phyloP scores from a whole-genome alignment of 2,329 filamentous ascomycete genomes.

The Colletotrichum somersetense region DNA sequence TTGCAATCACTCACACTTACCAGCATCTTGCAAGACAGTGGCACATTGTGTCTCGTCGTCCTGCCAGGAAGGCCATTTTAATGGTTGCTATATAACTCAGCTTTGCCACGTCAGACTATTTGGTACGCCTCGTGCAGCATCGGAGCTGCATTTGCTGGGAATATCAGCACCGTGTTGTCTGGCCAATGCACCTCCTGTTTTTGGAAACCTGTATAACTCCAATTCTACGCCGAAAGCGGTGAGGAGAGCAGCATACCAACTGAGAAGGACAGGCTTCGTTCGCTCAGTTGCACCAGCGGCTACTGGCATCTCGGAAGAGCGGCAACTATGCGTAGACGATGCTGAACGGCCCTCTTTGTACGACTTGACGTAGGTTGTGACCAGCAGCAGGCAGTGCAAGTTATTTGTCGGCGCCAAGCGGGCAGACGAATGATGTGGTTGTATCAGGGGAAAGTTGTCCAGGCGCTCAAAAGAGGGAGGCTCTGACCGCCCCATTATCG shows the following conservation, averaged over 20 bases:
- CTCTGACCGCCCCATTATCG: conserved; percentile 5
- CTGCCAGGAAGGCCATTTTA: neutral
- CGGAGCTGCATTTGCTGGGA: neutral
- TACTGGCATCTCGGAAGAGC: conserved; percentile 21
- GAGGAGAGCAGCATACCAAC: neutral
- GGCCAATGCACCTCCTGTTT: conserved; percentile 2
- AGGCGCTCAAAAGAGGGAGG: neutral
- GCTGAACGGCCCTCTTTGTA: conserved; percentile 3
- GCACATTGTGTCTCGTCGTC: neutral
- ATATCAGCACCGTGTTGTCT: neutral
- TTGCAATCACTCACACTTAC: neutral
- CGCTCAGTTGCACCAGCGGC: conserved; percentile 14
- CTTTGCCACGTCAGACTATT: conserved; percentile 18
- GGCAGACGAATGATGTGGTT: neutral
- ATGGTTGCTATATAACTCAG: neutral
- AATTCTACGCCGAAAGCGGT: conserved; percentile 22
- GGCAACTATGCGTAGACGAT: conserved; percentile 23
- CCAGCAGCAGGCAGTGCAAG: neutral
- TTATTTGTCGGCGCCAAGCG: neutral
- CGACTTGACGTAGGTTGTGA: conserved; percentile 4
- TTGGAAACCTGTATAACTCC: neutral
- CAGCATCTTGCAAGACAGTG: neutral
- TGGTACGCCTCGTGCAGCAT: conserved; percentile 10
- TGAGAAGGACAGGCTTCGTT: neutral
- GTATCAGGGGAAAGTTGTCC: neutral